A percentile compares a stretch with the other conserved stretches of the same genome.
Conservation (phyloP, 1,284 basidiomycete species). For the Marasmius tenuissimus region DNA sequence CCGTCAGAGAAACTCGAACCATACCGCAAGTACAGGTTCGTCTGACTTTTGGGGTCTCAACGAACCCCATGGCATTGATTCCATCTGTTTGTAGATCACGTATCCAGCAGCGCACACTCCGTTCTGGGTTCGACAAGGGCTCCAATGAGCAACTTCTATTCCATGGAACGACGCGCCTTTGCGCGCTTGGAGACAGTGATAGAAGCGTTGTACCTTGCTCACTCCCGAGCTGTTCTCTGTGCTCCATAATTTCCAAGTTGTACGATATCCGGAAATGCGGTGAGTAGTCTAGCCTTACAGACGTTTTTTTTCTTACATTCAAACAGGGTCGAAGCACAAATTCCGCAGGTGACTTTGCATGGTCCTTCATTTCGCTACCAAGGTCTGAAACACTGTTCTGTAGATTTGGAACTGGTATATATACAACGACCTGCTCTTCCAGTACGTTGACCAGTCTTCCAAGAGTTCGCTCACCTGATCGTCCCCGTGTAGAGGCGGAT, state of each 20-base stretch:
- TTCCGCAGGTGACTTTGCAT: conserved; percentile 41
- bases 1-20: conserved; percentile 41
- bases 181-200: conserved; percentile 49
- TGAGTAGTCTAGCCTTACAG: conserved; percentile 22
- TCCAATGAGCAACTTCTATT: conserved; percentile 57
- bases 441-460: conserved; percentile 33
- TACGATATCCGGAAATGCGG: conserved; percentile 57
- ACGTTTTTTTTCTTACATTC: not conserved
- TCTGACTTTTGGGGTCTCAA: conserved; percentile 1
- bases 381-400: not conserved
- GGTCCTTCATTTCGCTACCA: not conserved
- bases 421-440: conserved; percentile 59
- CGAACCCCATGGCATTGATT: not conserved
- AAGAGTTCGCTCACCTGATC: not conserved
- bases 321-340: conserved; percentile 50
- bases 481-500: conserved; percentile 50
- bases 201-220: conserved; percentile 43
- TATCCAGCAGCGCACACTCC: conserved; percentile 21
- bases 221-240: conserved; percentile 48
- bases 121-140: conserved; percentile 25
- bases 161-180: conserved; percentile 58
- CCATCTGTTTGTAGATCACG: conserved; percentile 18
- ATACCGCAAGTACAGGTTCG: conserved; percentile 52
- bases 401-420: conserved; percentile 64
- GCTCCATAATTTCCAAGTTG: conserved; percentile 51